Evolutionary conservation across 2,329 filamentous ascomycete species (phyloP), one percentile per base, ranked within the genome.

Genomic region (Colletotrichum sp.): DNA sequence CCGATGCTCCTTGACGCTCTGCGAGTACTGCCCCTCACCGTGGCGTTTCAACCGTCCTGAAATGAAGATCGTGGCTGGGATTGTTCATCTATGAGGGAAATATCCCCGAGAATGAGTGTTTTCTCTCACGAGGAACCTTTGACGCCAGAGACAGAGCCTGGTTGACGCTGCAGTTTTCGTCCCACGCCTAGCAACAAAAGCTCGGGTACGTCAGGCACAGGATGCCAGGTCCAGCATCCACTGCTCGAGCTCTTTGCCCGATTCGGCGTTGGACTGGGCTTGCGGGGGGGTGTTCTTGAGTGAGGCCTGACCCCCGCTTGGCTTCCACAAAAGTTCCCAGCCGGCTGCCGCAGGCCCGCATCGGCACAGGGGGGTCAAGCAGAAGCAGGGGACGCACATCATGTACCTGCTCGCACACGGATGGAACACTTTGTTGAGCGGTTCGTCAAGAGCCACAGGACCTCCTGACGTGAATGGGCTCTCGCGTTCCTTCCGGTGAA

Each of bases 281-380:
- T 61, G 61, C 72, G 73, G 69, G 73, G 72, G 64, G 55, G 52
- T 65, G 64, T 48, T 55, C 72, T 75, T 69, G 39, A 71, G 55
- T 39, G 72, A 55, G 72, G 64, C 63, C 63, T 61, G 52, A 71
- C 70, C 73, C 73, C 64, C 69, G 73, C 73, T 73, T 75, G 70
- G 57, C 69, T 75, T 73, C 73, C 73, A 73, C 73, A 75, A 75
- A 75, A 75, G 73, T 75, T 75, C 73, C 73, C 73, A 75, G 63
- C 63, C 72, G 68, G 68, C 72, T 75, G 73, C 70, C 73, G 73
- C 69, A 75, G 73, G 64, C 73, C 73, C 69, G 73, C 73, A 75
- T 75, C 73, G 73, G 73, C 73, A 75, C 73, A 75, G 69, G 69
- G 73, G 69, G 36, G 39, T 26, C 26, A 14, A 28, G 60, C 24